Evolutionary conservation across 1,139 yeast species (phyloP).

Genomic region (Hansenula sp.): DNA sequence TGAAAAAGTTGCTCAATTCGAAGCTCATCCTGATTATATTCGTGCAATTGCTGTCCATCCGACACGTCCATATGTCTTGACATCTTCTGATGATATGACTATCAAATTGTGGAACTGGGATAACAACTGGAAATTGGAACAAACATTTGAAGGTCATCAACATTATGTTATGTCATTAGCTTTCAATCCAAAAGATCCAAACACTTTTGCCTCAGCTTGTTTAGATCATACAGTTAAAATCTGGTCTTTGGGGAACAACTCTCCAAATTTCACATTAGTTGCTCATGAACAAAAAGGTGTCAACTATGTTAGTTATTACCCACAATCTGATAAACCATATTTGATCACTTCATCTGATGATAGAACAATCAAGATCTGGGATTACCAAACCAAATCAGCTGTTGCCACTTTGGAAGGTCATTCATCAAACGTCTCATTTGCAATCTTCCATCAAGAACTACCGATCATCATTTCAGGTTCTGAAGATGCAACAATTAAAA

Average conservation of each 20-base stretch:
- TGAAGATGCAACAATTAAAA: constrained; percentile 74
- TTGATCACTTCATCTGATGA: constrained; percentile 92
- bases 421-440: constrained; percentile 90
- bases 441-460: constrained; percentile 93
- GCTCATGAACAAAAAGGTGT: constrained; percentile 95
- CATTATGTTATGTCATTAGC: constrained; percentile 94
- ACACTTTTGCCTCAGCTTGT: constrained; percentile 96
- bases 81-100: constrained; percentile 90
- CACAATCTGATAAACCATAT: constrained; percentile 95
- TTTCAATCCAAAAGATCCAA: constrained; percentile 96
- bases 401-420: constrained; percentile 95
- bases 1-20: constrained; percentile 90
- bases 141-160: constrained; percentile 90
- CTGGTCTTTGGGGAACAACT: constrained; percentile 90
- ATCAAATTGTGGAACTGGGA: constrained; percentile 98
- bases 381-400: constrained; percentile 93
- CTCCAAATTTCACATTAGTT: constrained; percentile 84
- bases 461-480: constrained; percentile 85
- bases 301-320: constrained; percentile 93
- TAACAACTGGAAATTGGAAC: constrained; percentile 83
- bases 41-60: constrained; percentile 94
- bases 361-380: constrained; percentile 89
- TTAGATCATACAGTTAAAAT: constrained; percentile 94
- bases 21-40: constrained; percentile 97
- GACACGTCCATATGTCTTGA: constrained; percentile 78